Percentiles rank a stretch among this genome's conserved stretches.
These are phyloP conservation scores for Monilinia aucupariae DNA, from an alignment of 2,329 filamentous ascomycete species.

Conservation along the genomic window DNA sequence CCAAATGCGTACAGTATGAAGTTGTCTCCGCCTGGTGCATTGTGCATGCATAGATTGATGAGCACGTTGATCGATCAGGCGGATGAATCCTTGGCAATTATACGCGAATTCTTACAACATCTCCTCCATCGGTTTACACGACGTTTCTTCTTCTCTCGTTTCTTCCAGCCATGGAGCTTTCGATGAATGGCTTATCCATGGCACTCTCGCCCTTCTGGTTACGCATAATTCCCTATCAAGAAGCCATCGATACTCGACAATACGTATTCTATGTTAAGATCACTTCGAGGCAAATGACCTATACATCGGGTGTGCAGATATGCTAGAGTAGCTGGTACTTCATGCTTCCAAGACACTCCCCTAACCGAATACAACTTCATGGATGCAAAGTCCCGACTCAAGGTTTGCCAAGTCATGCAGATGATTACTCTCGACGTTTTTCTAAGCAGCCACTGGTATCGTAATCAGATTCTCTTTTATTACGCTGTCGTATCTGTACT, in stretches of 20 bases:
- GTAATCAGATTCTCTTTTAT: not conserved
- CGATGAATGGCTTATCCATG: too few species aligned
- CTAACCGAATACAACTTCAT: too few species aligned
- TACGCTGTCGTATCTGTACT: too few species aligned
- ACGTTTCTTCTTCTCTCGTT: too few species aligned
- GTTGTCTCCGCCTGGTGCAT: not conserved
- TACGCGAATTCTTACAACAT: conserved; percentile 5
- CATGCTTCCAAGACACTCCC: too few species aligned
- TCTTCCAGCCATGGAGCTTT: too few species aligned
- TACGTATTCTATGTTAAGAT: not conserved
- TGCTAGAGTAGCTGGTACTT: conserved; percentile 1
- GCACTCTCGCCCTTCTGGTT: not conserved
- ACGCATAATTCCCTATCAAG: not conserved
- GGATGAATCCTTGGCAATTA: conserved; percentile 3
- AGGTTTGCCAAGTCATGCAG: conserved; percentile 1
- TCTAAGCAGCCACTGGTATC: not conserved
- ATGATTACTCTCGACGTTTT: conserved; percentile 1
- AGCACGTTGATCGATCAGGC: not conserved
- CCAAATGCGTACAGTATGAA: not conserved
- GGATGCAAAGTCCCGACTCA: not conserved
- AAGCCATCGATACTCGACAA: not conserved
- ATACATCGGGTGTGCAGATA: not conserved
- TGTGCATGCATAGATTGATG: conserved; percentile 4
- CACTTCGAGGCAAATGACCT: not conserved
- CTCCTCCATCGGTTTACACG: not conserved